Evolutionary conservation across 345 rosid species (phyloP).

Genomic region (Eutrema yunnanense): DNA sequence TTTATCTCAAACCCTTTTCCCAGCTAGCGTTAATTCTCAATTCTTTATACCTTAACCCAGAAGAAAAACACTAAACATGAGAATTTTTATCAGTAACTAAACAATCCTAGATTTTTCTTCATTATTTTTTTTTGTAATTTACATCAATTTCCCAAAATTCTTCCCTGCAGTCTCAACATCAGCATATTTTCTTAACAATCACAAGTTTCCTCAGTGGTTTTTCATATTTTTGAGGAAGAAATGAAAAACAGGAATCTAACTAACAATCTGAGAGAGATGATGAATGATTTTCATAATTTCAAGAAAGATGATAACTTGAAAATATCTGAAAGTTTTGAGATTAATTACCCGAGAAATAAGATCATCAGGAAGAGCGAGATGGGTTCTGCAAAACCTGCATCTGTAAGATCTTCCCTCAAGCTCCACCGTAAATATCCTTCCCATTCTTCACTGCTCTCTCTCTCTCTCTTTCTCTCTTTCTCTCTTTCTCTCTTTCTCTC

Average conservation of each 20-base stretch:
- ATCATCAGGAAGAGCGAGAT: slow-evolving; percentile 68
- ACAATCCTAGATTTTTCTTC: neutral
- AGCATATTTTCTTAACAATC: neutral
- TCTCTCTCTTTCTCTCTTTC: neutral
- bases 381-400: slow-evolving; percentile 85
- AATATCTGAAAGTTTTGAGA: neutral
- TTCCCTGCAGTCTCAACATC: neutral
- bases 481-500: neutral
- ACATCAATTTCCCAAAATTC: neutral
- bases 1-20: neutral
- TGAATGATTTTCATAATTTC: neutral
- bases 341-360: slow-evolving; percentile 54
- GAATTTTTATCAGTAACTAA: neutral
- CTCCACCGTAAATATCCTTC: slow-evolving; percentile 81
- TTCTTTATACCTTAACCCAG: neutral
- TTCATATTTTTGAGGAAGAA: neutral
- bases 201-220: neutral
- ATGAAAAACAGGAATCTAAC: neutral
- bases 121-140: neutral
- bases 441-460: slow-evolving; percentile 39
- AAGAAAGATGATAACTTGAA: slow-evolving; percentile 5
- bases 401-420: slow-evolving; percentile 86
- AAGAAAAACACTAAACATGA: slow-evolving; percentile 3
- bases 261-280: slow-evolving; percentile 1
- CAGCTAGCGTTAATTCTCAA: neutral